Percentiles rank a stretch among this genome's conserved stretches.
phyloP scores from a whole-genome alignment of 2,329 filamentous ascomycete species.

The Huntiella omanensis region DNA sequence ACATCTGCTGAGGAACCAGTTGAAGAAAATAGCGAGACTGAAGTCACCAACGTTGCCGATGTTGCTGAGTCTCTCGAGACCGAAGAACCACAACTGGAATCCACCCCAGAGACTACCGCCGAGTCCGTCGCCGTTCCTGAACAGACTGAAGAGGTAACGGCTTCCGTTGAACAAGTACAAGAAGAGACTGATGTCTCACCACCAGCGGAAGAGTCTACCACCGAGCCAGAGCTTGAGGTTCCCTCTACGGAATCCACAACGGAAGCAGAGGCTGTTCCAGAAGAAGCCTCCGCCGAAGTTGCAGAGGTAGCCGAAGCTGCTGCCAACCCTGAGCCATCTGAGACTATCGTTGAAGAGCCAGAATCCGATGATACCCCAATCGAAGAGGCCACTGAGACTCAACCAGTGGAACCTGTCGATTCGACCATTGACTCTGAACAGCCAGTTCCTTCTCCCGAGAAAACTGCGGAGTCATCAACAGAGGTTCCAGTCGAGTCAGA shows the following conservation, averaged over 20 bases:
- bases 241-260: conserved; percentile 2
- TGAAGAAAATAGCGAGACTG: neutral
- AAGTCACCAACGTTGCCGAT: neutral
- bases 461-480: neutral
- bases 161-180: neutral
- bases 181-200: neutral
- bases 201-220: neutral
- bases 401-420: neutral
- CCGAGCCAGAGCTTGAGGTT: neutral
- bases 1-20: neutral
- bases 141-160: neutral
- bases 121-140: conserved; percentile 1
- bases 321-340: neutral
- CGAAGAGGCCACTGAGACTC: neutral
- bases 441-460: neutral
- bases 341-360: neutral
- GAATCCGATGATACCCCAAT: too few species aligned
- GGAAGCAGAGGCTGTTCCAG: conserved; percentile 10
- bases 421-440: neutral
- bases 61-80: neutral
- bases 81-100: neutral
- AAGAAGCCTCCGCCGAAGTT: conserved; percentile 4
- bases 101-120: conserved; percentile 10
- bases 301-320: neutral
- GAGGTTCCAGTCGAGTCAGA: neutral